These are phyloP conservation scores for Spongospora subterranea DNA, from an alignment of 208 protist genomes.

Conservation along the genomic window DNA sequence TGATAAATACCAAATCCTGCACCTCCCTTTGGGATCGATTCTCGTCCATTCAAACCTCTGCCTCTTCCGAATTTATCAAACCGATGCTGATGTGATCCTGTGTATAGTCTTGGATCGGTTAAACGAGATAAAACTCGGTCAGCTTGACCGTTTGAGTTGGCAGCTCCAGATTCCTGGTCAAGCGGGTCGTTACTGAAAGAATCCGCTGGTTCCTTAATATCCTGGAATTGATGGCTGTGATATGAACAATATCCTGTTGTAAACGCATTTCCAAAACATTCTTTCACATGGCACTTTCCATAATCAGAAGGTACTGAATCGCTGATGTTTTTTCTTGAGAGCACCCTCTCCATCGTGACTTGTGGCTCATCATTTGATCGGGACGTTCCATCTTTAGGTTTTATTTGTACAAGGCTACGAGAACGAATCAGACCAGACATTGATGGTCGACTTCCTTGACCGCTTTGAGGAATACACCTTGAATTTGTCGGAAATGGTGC, in stretches of 20 bases:
- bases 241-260: not conserved
- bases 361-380: not conserved
- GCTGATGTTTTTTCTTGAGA: not conserved
- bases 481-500: not conserved
- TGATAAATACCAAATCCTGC: not conserved
- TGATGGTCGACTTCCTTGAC: not conserved
- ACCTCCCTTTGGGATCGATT: not conserved
- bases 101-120: slow-evolving; percentile 27
- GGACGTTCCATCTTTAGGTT: not conserved
- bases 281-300: not conserved
- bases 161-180: not conserved
- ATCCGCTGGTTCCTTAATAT: not conserved
- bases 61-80: slow-evolving; percentile 5
- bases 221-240: not conserved
- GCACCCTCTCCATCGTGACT: not conserved
- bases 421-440: not conserved
- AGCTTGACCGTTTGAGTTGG: not conserved
- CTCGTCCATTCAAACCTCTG: not conserved
- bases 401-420: not conserved
- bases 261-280: not conserved
- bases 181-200: not conserved
- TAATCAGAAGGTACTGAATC: not conserved
- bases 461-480: not conserved
- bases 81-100: slow-evolving; percentile 11
- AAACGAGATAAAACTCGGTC: not conserved